Percentiles rank a stretch among this genome's conserved stretches.
These are phyloP conservation scores for Aureobasidium mangrovei DNA, from an alignment of 2,329 filamentous ascomycete genomes.

Conservation along the genomic window DNA sequence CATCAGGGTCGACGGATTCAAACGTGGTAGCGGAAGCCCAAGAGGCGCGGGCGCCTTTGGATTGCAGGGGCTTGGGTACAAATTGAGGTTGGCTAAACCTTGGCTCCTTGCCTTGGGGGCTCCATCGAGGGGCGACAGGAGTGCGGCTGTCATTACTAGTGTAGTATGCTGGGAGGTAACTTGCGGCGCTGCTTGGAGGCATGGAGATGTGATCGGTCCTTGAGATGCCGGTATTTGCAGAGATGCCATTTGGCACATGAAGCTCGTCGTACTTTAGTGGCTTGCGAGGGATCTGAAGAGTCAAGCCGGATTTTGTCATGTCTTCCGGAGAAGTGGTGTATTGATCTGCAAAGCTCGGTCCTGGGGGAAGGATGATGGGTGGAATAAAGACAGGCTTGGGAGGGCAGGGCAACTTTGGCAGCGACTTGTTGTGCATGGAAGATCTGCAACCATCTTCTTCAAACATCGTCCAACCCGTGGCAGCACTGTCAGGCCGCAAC, in stretches of 20 bases:
- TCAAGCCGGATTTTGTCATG: slow-evolving; percentile 17
- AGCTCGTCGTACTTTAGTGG: slow-evolving; percentile 2
- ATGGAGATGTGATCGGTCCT: slow-evolving; percentile 11
- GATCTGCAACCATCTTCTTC: slow-evolving; percentile 25
- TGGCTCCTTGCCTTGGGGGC: not conserved
- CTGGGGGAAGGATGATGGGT: not conserved
- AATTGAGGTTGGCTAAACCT: slow-evolving; percentile 7
- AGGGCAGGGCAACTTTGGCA: not conserved
- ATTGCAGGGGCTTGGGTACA: not conserved
- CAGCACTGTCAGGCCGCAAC: slow-evolving; percentile 15
- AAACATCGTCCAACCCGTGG: slow-evolving; percentile 25
- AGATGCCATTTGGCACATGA: slow-evolving; percentile 13
- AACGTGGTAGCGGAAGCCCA: slow-evolving; percentile 34
- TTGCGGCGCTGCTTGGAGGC: slow-evolving; percentile 17
- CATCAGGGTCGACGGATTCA: slow-evolving; percentile 37
- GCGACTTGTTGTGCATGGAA: slow-evolving; percentile 9
- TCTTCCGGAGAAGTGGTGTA: slow-evolving; percentile 18
- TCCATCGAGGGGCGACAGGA: slow-evolving; percentile 16
- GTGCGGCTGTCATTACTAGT: slow-evolving; percentile 23
- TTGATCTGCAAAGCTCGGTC: slow-evolving; percentile 14
- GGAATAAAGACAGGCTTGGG: slow-evolving; percentile 15
- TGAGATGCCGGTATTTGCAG: not conserved
- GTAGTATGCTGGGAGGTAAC: slow-evolving; percentile 26
- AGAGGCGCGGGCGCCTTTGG: not conserved
- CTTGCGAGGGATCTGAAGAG: slow-evolving; percentile 20